A percentile compares a stretch with the other conserved stretches of the same genome.
Evolutionary conservation across 2,329 filamentous ascomycete species (phyloP).

Genomic region (Lizonia empirigonia): DNA sequence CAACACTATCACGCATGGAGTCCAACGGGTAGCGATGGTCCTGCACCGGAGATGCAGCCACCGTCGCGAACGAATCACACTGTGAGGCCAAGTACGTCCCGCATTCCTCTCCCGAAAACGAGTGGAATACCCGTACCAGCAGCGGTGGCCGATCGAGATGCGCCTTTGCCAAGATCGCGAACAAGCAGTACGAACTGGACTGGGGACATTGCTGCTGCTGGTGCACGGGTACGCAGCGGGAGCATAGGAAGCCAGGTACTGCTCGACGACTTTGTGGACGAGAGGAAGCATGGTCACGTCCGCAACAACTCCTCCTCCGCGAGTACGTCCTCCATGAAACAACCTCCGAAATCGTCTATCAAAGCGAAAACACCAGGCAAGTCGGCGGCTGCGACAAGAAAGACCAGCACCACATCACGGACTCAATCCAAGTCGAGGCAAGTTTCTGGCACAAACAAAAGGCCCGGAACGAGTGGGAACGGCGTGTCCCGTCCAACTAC

Average conservation of each 20-base stretch:
- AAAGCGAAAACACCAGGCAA: constrained; percentile 51
- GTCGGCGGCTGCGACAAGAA: constrained; percentile 43
- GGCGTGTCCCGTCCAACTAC: constrained; percentile 59
- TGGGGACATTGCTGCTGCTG: constrained; percentile 65
- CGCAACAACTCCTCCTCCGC: constrained; percentile 30
- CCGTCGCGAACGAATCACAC: constrained; percentile 58
- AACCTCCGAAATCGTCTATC: constrained; percentile 41
- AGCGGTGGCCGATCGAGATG: constrained; percentile 75
- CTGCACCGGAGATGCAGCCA: constrained; percentile 60
- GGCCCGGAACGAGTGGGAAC: constrained; percentile 68
- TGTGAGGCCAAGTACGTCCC: constrained; percentile 64
- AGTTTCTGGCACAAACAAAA: constrained; percentile 47
- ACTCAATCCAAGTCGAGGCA: constrained; percentile 45
- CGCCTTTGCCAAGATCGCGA: constrained; percentile 66
- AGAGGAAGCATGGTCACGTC: constrained; percentile 21
- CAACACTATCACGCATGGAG: constrained; percentile 63
- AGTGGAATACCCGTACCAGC: constrained; percentile 78
- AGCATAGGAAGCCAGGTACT: constrained; percentile 62
- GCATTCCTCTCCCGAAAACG: constrained; percentile 83
- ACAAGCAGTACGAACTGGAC: constrained; percentile 62
- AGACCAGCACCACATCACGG: constrained; percentile 35
- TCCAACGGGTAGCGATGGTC: constrained; percentile 77
- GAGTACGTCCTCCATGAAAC: constrained; percentile 37
- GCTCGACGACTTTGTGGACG: constrained; percentile 55
- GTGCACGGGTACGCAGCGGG: constrained; percentile 71